Conservation (phyloP, 2,329 filamentous ascomycete species). For the Aureobasidium vineae region DNA sequence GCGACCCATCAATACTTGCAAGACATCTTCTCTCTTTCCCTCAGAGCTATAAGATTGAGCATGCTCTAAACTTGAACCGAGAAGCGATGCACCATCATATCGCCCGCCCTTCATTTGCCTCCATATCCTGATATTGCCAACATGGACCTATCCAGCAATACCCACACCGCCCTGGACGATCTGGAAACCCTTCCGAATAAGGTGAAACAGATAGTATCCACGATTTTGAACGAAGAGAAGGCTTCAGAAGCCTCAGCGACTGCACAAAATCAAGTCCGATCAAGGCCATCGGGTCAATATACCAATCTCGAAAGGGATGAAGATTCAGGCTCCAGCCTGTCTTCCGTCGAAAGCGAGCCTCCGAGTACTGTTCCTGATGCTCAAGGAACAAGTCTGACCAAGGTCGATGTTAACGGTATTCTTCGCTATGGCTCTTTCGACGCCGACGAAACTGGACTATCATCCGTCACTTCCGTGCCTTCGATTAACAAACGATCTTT, state of each 20-base stretch:
- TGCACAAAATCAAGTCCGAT: constrained; percentile 6
- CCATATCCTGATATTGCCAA: constrained; percentile 23
- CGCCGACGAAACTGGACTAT: constrained; percentile 29
- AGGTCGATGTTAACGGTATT: constrained; percentile 27
- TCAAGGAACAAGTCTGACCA: constrained; percentile 14
- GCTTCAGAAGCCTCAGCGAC: not conserved
- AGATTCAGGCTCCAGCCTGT: constrained; percentile 21
- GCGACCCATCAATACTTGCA: not conserved
- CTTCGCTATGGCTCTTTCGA: constrained; percentile 26
- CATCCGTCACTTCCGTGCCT: constrained; percentile 28
- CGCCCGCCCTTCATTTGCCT: constrained; percentile 14
- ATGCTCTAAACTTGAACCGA: constrained; percentile 3
- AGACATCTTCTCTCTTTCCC: not conserved
- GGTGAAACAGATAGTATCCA: not conserved
- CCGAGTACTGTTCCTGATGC: constrained; percentile 21
- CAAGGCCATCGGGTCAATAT: constrained; percentile 10
- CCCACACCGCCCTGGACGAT: not conserved
- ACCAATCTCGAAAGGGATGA: constrained; percentile 11
- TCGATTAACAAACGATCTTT: constrained; percentile 26
- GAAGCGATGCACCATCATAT: constrained; percentile 11
- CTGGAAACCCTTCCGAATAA: not conserved
- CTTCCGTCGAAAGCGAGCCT: constrained; percentile 24
- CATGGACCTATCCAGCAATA: constrained; percentile 3
- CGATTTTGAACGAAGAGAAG: not conserved
- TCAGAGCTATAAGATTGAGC: not conserved